phyloP scores from a whole-genome alignment of 495 filamentous ascomycete species.

The Annulohypoxylon maeteangense region DNA sequence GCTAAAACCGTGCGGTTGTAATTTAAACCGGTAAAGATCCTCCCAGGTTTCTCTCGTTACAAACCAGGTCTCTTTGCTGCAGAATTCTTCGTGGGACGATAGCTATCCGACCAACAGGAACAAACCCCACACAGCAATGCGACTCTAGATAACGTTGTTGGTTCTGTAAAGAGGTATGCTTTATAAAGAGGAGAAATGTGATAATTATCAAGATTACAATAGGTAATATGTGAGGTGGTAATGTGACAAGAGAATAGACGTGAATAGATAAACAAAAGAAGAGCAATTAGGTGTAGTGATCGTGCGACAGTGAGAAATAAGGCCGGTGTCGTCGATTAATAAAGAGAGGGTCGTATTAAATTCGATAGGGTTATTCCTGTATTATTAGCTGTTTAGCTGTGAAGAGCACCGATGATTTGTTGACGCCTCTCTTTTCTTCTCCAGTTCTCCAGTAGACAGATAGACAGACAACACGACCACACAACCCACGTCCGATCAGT shows the following conservation, averaged over 20 bases:
- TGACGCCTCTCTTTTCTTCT: neutral
- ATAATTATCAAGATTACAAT: constrained; percentile 4
- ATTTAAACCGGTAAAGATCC: constrained; percentile 5
- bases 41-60: neutral
- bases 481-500: neutral
- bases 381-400: constrained; percentile 1
- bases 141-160: constrained; percentile 10
- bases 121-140: constrained; percentile 4
- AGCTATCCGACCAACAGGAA: constrained; percentile 8
- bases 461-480: neutral
- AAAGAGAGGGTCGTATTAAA: constrained; percentile 16
- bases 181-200: neutral
- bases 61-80: constrained; percentile 8
- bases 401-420: constrained; percentile 4
- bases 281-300: neutral
- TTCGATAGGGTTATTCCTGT: constrained; percentile 8
- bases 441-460: neutral
- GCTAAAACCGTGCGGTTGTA: constrained; percentile 2
- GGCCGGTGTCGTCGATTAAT: constrained; percentile 2
- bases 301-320: constrained; percentile 1
- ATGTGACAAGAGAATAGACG: neutral
- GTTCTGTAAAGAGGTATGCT: neutral
- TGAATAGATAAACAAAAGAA: neutral
- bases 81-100: constrained; percentile 5
- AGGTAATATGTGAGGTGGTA: neutral